Conservation (phyloP, 1,284 basidiomycete genomes). For the Moesziomyces parantarcticus region DNA sequence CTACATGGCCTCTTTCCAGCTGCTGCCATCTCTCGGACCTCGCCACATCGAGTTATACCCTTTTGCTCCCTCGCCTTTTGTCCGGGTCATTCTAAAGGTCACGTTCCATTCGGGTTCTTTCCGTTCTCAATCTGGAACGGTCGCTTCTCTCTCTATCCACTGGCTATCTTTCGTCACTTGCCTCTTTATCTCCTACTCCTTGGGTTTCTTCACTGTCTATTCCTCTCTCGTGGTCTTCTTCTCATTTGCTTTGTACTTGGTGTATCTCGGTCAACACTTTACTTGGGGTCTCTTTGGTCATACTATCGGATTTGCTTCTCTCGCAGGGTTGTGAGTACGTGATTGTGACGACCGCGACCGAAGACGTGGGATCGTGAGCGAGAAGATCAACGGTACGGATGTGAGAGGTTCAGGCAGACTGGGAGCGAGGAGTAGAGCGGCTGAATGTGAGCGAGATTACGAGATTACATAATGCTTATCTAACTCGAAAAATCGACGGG, state of each 20-base stretch:
- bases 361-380: too few relatives aligned
- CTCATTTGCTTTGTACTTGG: neutral
- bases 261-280: neutral
- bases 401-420: too few relatives aligned
- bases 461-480: slow-evolving; percentile 13
- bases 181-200: neutral
- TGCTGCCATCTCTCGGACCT: neutral
- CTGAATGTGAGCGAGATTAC: too few relatives aligned
- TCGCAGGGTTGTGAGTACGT: too few relatives aligned
- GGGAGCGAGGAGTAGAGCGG: too few relatives aligned
- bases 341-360: too few relatives aligned
- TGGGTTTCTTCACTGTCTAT: neutral
- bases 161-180: too few relatives aligned
- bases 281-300: neutral
- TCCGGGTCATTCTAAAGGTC: neutral
- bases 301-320: neutral
- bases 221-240: neutral
- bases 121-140: neutral
- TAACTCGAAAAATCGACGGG: neutral
- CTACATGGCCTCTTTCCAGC: too few relatives aligned
- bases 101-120: neutral
- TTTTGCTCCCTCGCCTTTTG: neutral
- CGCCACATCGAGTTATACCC: neutral
- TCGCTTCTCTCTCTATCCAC: too few relatives aligned
- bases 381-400: too few relatives aligned